A percentile compares a stretch with the other conserved stretches of the same genome.
These are phyloP conservation scores for Salpingoeca rosetta DNA, from an alignment of 78 protist genomes.

Conservation along the genomic window DNA sequence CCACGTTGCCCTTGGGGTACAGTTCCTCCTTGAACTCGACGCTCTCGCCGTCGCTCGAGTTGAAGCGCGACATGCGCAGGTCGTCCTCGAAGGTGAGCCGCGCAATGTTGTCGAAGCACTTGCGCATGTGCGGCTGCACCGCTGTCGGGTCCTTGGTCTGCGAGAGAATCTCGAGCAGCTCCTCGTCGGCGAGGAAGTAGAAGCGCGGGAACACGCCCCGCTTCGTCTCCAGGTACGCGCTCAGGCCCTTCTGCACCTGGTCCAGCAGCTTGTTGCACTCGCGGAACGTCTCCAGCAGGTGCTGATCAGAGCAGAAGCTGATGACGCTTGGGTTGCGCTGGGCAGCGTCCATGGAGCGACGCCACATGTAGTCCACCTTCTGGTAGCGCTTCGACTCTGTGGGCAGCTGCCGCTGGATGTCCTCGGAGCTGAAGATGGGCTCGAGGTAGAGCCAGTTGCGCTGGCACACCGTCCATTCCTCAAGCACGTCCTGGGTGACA, in stretches of 20 bases:
- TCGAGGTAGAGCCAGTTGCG: conserved; percentile 64
- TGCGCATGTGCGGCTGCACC: conserved; percentile 56
- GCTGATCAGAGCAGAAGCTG: background rate
- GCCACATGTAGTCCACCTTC: conserved; percentile 14
- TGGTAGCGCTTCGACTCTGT: conserved; percentile 19
- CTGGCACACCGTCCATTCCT: conserved; percentile 61
- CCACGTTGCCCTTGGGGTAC: conserved; percentile 51
- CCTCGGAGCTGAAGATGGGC: conserved; percentile 64
- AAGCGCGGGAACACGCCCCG: conserved; percentile 42
- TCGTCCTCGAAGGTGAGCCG: conserved; percentile 21
- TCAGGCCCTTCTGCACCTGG: background rate
- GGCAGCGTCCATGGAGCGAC: background rate
- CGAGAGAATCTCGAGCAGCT: conserved; percentile 38
- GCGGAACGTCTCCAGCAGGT: conserved; percentile 17
- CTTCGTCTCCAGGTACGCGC: conserved; percentile 8
- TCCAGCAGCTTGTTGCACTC: conserved; percentile 29
- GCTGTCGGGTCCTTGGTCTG: conserved; percentile 47
- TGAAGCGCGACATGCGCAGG: conserved; percentile 23
- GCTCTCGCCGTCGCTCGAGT: conserved; percentile 57
- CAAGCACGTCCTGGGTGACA: conserved; percentile 33
- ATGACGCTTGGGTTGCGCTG: background rate
- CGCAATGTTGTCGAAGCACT: conserved; percentile 49
- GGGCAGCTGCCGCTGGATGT: conserved; percentile 68
- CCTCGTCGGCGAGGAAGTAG: conserved; percentile 34
- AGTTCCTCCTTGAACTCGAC: background rate